Evolutionary conservation across 2,329 filamentous ascomycete genomes (phyloP).

Genomic region (Colletotrichum tropicicola): DNA sequence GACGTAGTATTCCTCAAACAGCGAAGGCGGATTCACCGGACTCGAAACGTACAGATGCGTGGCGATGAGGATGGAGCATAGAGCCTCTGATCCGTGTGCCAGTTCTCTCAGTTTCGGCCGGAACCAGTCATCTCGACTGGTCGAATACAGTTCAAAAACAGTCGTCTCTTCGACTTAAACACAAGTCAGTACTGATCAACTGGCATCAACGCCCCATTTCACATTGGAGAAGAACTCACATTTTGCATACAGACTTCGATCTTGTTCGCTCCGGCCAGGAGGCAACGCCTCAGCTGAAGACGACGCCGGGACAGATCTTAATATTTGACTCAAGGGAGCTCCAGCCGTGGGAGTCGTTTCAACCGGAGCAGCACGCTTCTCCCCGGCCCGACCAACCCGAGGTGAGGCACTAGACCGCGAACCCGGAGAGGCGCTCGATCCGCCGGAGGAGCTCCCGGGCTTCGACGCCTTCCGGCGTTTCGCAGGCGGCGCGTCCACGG

Average conservation of each 20-base stretch:
- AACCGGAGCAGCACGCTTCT: background rate
- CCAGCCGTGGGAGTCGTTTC: background rate
- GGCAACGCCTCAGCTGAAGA: background rate
- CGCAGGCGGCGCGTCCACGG: background rate
- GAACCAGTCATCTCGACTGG: background rate
- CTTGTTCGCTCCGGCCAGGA: background rate
- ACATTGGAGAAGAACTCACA: background rate
- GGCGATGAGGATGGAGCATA: background rate
- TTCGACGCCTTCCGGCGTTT: background rate
- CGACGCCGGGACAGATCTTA: no score
- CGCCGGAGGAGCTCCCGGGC: no score
- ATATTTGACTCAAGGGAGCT: no score
- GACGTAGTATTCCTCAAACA: constrained; percentile 7
- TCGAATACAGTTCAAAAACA: background rate
- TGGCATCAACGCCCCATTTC: background rate
- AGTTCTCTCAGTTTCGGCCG: no score
- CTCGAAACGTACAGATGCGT: constrained; percentile 1
- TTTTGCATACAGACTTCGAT: background rate
- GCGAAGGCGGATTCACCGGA: background rate
- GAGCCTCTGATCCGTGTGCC: background rate
- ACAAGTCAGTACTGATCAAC: background rate
- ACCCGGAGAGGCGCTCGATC: no score
- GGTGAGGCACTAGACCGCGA: no score
- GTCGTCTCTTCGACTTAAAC: background rate
- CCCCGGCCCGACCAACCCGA: background rate